These are phyloP conservation scores for Astraeus odoratus DNA, from an alignment of 768 basidiomycete genomes.

Conservation along the genomic window DNA sequence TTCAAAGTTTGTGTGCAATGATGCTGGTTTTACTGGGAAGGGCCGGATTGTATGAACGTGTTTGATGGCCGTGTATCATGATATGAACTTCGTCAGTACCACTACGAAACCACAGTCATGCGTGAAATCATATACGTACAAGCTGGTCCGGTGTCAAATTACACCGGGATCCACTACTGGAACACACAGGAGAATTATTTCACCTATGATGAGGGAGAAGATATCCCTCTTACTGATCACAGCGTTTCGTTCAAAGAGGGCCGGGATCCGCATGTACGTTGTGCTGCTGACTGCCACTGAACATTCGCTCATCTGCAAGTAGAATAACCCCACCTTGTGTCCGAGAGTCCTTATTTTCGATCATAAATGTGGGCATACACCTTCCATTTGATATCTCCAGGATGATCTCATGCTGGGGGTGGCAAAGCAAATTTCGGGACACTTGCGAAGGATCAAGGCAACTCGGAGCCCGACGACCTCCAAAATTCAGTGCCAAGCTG, in stretches of 20 bases:
- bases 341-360: slow-evolving; percentile 67
- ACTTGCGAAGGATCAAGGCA: slow-evolving; percentile 36
- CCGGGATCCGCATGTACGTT: slow-evolving; percentile 37
- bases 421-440: slow-evolving; percentile 60
- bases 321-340: slow-evolving; percentile 38
- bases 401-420: slow-evolving; percentile 7
- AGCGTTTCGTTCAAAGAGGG: slow-evolving; percentile 66
- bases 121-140: slow-evolving; percentile 77
- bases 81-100: too few relatives aligned
- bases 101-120: slow-evolving; percentile 33
- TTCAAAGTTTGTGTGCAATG: too few relatives aligned
- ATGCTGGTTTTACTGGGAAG: too few relatives aligned
- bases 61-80: too few relatives aligned
- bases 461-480: slow-evolving; percentile 20
- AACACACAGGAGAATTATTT: slow-evolving; percentile 73
- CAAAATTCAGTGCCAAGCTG: slow-evolving; percentile 13
- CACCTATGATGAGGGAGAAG: slow-evolving; percentile 38
- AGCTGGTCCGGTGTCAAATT: slow-evolving; percentile 61
- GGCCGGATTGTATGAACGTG: too few relatives aligned
- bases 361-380: slow-evolving; percentile 42
- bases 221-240: slow-evolving; percentile 40
- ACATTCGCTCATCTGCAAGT: not conserved
- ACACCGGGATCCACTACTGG: slow-evolving; percentile 74
- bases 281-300: slow-evolving; percentile 1
- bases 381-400: slow-evolving; percentile 1